Conservation (phyloP, 2,329 filamentous ascomycete species). For the Ceratocystis cacaofunesta region DNA sequence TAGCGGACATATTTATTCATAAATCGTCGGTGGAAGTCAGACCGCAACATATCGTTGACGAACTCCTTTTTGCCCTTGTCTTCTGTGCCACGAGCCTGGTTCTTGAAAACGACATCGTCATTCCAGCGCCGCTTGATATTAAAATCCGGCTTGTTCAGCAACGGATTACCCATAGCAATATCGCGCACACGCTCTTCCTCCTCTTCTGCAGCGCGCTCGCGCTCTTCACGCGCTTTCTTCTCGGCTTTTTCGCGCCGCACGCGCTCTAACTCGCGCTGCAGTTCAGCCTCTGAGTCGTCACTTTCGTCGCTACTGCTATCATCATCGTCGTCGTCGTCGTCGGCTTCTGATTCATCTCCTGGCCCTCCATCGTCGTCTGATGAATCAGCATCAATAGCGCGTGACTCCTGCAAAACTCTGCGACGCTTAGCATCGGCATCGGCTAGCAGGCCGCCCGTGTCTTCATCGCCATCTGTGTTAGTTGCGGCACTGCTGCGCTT, state of each 20-base stretch:
- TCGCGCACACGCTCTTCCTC: conserved; percentile 72
- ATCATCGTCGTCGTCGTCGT: conserved; percentile 33
- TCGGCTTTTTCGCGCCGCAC: conserved; percentile 79
- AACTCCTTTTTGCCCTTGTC: conserved; percentile 89
- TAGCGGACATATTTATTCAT: conserved; percentile 60
- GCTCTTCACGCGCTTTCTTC: conserved; percentile 41
- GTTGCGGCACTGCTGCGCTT: conserved; percentile 22
- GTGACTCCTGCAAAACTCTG: conserved; percentile 72
- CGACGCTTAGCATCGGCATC: conserved; percentile 70
- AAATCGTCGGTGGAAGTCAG: conserved; percentile 95
- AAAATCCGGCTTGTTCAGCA: conserved; percentile 80
- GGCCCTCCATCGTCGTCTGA: conserved; percentile 38
- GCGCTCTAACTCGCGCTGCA: conserved; percentile 86
- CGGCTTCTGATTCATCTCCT: conserved; percentile 20
- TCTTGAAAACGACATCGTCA: conserved; percentile 98
- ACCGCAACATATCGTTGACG: conserved; percentile 88
- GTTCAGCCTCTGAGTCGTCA: conserved; percentile 72
- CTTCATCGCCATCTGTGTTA: conserved; percentile 36
- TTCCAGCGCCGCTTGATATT: conserved; percentile 91
- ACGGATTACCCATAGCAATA: conserved; percentile 81
- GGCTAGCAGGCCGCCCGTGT: conserved; percentile 32
- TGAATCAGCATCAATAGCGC: conserved; percentile 70
- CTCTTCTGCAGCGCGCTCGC: conserved; percentile 64
- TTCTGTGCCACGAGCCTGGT: conserved; percentile 88
- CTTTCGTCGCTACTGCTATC: conserved; percentile 32